Evolutionary conservation across 495 filamentous ascomycete species (phyloP).

Genomic region (Xeromyces bisporus): DNA sequence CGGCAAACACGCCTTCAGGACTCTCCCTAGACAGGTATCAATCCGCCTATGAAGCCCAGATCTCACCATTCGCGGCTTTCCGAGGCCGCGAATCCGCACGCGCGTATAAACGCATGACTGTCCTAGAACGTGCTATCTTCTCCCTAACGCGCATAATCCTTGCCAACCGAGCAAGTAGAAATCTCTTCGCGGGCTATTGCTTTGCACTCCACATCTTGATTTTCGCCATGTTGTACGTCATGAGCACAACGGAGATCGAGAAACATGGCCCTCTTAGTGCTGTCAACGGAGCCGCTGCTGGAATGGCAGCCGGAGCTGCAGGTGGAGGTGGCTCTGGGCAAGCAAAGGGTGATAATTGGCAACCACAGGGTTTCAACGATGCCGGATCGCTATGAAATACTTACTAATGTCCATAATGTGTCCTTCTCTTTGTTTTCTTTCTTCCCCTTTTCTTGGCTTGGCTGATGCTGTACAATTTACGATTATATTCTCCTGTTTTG

Average conservation of each 20-base stretch:
- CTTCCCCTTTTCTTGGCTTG: constrained; percentile 5
- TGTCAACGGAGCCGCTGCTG: constrained; percentile 21
- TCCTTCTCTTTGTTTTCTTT: constrained; percentile 1
- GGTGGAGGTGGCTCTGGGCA: constrained; percentile 21
- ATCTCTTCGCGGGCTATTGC: constrained; percentile 91
- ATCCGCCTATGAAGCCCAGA: constrained; percentile 82
- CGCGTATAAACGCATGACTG: constrained; percentile 87
- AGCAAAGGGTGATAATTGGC: constrained; percentile 40
- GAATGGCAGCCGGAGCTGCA: constrained; percentile 19
- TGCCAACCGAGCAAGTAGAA: constrained; percentile 75
- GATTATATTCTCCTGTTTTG: too few relatives aligned
- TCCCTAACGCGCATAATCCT: constrained; percentile 81
- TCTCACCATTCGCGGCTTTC: constrained; percentile 92
- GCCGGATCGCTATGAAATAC: too few relatives aligned
- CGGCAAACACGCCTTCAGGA: constrained; percentile 40
- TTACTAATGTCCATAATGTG: constrained; percentile 1
- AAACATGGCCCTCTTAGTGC: constrained; percentile 32
- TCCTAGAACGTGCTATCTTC: constrained; percentile 80
- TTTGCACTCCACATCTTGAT: constrained; percentile 75
- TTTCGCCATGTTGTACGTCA: constrained; percentile 71
- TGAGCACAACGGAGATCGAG: constrained; percentile 47
- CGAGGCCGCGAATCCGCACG: constrained; percentile 76
- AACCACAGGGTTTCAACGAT: constrained; percentile 39
- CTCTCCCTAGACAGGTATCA: constrained; percentile 74
- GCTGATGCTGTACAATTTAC: too few relatives aligned